A percentile compares a stretch with the other conserved stretches of the same genome.
Evolutionary conservation across 352 stramenopile species (phyloP).

Genomic region (Globisporangium recalcitrans): DNA sequence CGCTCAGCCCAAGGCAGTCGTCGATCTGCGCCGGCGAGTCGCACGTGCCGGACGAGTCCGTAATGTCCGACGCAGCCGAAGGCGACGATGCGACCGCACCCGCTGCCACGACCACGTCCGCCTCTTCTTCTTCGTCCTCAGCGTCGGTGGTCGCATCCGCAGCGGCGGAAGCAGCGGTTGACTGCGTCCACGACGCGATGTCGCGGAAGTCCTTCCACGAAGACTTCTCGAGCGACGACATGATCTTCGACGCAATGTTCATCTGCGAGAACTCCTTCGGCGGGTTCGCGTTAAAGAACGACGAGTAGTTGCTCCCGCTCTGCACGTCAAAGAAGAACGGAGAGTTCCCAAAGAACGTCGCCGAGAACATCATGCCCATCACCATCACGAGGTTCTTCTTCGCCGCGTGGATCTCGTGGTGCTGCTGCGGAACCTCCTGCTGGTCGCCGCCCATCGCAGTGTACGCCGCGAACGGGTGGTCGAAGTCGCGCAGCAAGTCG

Average conservation of each 20-base stretch:
- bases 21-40: slow-evolving; percentile 44
- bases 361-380: slow-evolving; percentile 85
- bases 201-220: slow-evolving; percentile 86
- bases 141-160: slow-evolving; percentile 28
- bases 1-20: slow-evolving; percentile 33
- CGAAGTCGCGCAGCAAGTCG: slow-evolving; percentile 69
- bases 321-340: slow-evolving; percentile 69
- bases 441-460: slow-evolving; percentile 12
- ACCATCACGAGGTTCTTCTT: slow-evolving; percentile 90
- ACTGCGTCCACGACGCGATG: slow-evolving; percentile 58
- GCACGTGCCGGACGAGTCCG: slow-evolving; percentile 52
- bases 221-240: slow-evolving; percentile 85
- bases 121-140: slow-evolving; percentile 24
- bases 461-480: slow-evolving; percentile 52
- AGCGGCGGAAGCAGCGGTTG: slow-evolving; percentile 26
- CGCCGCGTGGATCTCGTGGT: slow-evolving; percentile 73
- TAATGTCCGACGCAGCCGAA: slow-evolving; percentile 68
- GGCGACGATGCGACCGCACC: slow-evolving; percentile 30
- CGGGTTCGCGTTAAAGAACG: slow-evolving; percentile 72
- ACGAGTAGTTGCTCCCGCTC: slow-evolving; percentile 72
- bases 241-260: slow-evolving; percentile 80
- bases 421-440: slow-evolving; percentile 30
- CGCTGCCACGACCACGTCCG: slow-evolving; percentile 17
- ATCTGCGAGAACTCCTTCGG: slow-evolving; percentile 81
- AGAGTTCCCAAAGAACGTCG: slow-evolving; percentile 79